Conservation (phyloP, 2,329 filamentous ascomycete genomes). For the Fusarium pseudocircinatum region DNA sequence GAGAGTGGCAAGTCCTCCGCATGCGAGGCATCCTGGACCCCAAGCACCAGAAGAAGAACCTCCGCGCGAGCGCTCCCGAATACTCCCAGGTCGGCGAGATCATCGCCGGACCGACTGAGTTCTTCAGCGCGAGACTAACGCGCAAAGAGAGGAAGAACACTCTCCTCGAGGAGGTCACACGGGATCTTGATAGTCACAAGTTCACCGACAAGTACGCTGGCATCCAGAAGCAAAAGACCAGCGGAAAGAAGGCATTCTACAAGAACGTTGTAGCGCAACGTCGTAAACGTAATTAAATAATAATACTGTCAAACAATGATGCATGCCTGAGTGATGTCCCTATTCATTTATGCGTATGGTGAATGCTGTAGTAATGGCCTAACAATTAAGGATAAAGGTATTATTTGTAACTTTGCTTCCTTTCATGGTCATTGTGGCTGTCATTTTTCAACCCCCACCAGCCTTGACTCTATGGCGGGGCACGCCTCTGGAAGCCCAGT, state of each 20-base stretch:
- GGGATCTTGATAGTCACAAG: constrained; percentile 61
- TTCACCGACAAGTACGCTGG: constrained; percentile 90
- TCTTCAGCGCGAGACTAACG: constrained; percentile 79
- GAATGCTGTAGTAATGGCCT: not conserved
- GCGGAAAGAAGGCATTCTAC: constrained; percentile 90
- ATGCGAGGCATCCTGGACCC: constrained; percentile 91
- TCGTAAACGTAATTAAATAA: constrained; percentile 43
- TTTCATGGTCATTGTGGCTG: not conserved
- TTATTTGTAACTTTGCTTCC: not conserved
- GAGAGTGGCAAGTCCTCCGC: constrained; percentile 87
- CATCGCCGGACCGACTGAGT: constrained; percentile 88
- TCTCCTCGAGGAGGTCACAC: constrained; percentile 83
- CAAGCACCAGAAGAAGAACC: constrained; percentile 92
- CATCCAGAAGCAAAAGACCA: constrained; percentile 83
- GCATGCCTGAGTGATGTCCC: not conserved
- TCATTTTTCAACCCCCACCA: not conserved
- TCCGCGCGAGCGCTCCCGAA: constrained; percentile 72
- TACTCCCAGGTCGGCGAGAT: constrained; percentile 92
- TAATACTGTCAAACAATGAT: not conserved
- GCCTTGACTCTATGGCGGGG: not conserved
- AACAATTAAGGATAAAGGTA: not conserved
- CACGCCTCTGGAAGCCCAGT: not conserved
- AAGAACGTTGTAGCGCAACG: constrained; percentile 72
- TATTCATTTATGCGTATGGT: not conserved
- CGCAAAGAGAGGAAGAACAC: constrained; percentile 90